These are phyloP conservation scores for Russula emetica DNA, from an alignment of 768 basidiomycete genomes.

Conservation along the genomic window DNA sequence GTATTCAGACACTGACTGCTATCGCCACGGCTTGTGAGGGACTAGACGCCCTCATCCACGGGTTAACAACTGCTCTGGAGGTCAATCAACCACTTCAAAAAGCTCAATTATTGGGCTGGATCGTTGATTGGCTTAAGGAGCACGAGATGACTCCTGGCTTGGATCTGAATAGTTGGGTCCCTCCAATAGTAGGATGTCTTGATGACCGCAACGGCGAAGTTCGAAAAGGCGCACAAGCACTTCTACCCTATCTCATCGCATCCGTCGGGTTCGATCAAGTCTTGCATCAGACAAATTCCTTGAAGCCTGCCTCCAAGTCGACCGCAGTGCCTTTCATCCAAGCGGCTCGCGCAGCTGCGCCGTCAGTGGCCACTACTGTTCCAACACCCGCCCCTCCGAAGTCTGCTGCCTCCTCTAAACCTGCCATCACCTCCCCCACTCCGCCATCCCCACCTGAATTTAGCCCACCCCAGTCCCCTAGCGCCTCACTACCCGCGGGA, in stretches of 20 bases:
- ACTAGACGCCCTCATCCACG: constrained; percentile 74
- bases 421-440: constrained; percentile 28
- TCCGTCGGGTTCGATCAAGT: constrained; percentile 80
- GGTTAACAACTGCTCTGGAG: constrained; percentile 78
- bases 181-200: constrained; percentile 65
- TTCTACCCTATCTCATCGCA: constrained; percentile 72
- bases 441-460: constrained; percentile 32
- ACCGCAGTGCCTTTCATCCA: constrained; percentile 87
- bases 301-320: constrained; percentile 88
- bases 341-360: constrained; percentile 57
- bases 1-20: constrained; percentile 69
- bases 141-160: constrained; percentile 49
- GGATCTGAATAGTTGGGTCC: constrained; percentile 68
- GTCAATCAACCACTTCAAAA: constrained; percentile 84
- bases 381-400: constrained; percentile 28
- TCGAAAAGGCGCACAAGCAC: constrained; percentile 80
- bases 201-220: constrained; percentile 92
- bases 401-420: constrained; percentile 26
- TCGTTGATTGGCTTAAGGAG: constrained; percentile 72
- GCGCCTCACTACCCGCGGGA: constrained; percentile 36
- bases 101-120: constrained; percentile 72
- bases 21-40: constrained; percentile 83
- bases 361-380: constrained; percentile 30
- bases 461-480: constrained; percentile 45
- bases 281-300: constrained; percentile 74